Base-by-base conservation (phyloP, 2,329 filamentous ascomycete species). In the Aspergillus sp. region DNA sequence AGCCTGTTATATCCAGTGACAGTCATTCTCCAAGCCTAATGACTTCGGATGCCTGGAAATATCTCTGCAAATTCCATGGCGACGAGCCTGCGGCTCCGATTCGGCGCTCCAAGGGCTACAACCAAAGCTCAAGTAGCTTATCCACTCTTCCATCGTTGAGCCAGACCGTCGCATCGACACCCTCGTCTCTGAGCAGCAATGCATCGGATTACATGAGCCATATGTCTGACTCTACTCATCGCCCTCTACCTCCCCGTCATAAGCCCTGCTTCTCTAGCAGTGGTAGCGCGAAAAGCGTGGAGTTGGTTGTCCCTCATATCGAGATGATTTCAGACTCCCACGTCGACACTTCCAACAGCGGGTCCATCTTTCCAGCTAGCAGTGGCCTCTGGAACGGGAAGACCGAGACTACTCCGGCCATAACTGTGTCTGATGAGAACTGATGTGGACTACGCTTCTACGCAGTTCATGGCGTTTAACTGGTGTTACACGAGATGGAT, bases 11-110 rank as follows among this genome's bases (percentile, higher is more conserved):
- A 77, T 58, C 56, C 36, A 61, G 55, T 55, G 62, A 64, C 41
- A 49, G 56, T 32, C 55, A 54, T 48, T 53, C 48, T 50, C 49
- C 59, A 30, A 61, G 52, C 42, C 58, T 66, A 7, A 60, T 69
- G 55, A 66, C 68, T 22, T 77, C 72, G 51, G 77, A 79, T 36
- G 77, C 78, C 22, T 79, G 74, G 69, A 65, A 67, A 36, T 80
- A 77, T 57, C 69, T 80, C 26, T 75, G 75, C 34, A 71, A 74
- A 49, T 80, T 80, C 66, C 76, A 80, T 63, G 61, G 64, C 47
- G 56, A 64, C n/a, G 63, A 68, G 26, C 41, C 60, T 20, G 54
- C 65, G 24, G 49, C 64, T 7, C 41, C 63, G 7, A 44, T 58
- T 34, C 62, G 62, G 47, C 66, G 60, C 48, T 59, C 67, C 6